Evolutionary conservation across 441 rosid species (phyloP).

Genomic region (Metrosideros polymorpha): DNA sequence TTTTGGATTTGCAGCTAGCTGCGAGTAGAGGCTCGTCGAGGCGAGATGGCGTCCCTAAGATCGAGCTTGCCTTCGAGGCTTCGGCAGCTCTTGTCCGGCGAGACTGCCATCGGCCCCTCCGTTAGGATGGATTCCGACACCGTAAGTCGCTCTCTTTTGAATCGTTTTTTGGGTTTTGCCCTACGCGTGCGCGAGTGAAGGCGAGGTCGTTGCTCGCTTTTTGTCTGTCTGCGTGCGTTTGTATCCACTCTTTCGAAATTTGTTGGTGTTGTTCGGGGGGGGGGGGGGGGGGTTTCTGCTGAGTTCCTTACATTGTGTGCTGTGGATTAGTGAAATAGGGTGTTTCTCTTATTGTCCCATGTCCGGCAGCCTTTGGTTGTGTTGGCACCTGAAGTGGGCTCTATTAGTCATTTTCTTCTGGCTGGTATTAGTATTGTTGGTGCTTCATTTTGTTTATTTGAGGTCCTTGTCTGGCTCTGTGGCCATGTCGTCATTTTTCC

Average conservation of each 20-base stretch:
- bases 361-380: neutral
- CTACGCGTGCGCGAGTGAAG: neutral
- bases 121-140: constrained; percentile 81
- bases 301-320: neutral
- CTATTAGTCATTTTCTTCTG: neutral
- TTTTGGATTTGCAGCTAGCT: constrained; percentile 6
- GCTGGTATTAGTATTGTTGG: neutral
- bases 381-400: neutral
- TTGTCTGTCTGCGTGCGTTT: neutral
- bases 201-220: neutral
- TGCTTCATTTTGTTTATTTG: neutral
- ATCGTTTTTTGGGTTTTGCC: neutral
- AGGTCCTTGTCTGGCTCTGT: neutral
- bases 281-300: neutral
- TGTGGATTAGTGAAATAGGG: neutral
- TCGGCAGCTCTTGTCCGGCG: constrained; percentile 90
- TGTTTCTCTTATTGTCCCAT: neutral
- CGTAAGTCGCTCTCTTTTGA: constrained; percentile 33
- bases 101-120: constrained; percentile 69
- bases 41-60: constrained; percentile 72
- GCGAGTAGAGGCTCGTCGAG: constrained; percentile 29
- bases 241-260: neutral
- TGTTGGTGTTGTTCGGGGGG: neutral
- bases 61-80: constrained; percentile 90
- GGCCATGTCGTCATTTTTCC: neutral